phyloP scores from a whole-genome alignment of 805 yeast genomes.

The Zygoascus tannicola region DNA sequence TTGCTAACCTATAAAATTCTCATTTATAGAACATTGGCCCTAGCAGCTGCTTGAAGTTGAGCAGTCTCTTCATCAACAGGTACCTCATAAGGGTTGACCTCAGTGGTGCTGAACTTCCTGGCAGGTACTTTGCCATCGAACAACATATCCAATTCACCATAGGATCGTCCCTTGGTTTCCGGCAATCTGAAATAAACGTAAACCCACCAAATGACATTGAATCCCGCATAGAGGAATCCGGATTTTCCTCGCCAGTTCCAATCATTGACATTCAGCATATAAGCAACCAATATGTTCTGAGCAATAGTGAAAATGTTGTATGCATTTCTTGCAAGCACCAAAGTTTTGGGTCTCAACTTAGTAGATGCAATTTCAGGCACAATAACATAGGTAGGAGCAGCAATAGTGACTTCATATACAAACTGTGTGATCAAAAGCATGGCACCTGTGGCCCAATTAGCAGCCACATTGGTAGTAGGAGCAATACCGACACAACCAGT shows the following conservation, averaged over 20 bases:
- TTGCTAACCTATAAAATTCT: too few relatives aligned
- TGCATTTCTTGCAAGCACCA: constrained; percentile 30
- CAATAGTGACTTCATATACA: constrained; percentile 33
- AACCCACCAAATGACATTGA: constrained; percentile 21
- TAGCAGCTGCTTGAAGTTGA: not conserved
- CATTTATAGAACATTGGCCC: not conserved
- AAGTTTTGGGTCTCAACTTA: constrained; percentile 31
- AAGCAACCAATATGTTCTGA: constrained; percentile 27
- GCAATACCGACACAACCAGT: constrained; percentile 37
- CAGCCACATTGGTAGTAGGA: constrained; percentile 20
- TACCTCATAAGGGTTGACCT: constrained; percentile 6
- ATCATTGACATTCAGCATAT: constrained; percentile 38
- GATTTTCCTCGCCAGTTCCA: constrained; percentile 41
- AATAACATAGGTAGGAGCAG: constrained; percentile 31
- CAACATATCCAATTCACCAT: constrained; percentile 48
- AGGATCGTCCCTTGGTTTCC: constrained; percentile 49
- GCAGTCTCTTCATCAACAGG: constrained; percentile 3
- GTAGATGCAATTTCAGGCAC: constrained; percentile 33
- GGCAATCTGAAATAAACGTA: constrained; percentile 47
- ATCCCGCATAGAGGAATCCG: constrained; percentile 38
- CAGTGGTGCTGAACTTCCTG: constrained; percentile 17
- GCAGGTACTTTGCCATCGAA: constrained; percentile 30
- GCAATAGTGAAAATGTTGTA: constrained; percentile 13
- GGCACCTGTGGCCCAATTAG: constrained; percentile 36
- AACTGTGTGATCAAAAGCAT: constrained; percentile 35